Base-by-base conservation (phyloP, 2,329 filamentous ascomycete genomes). In the Venturia nashicola region DNA sequence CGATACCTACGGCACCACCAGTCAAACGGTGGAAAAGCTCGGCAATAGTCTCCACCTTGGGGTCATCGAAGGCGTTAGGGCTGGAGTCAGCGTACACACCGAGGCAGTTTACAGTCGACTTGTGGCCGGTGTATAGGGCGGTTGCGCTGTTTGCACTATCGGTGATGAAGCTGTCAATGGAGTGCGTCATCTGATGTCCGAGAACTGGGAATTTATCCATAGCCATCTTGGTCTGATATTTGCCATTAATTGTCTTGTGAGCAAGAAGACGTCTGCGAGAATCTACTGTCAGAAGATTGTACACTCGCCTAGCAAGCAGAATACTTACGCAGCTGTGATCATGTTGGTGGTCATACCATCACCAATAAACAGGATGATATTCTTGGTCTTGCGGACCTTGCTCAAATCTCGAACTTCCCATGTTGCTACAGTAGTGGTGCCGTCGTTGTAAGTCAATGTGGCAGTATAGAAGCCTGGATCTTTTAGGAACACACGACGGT, bases 111-210 rank as follows among this genome's bases (percentile, higher is more conserved):
- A 93, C 89, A 0, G 85, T 88, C 70, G 84, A 88, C 81, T 94
- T 94, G 79, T 94, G 90, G 42, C 90, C 90, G 32, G 83, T 86
- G 77, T 93, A 94, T 20, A 94, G 79, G 18, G 90, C 88, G 54
- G 87, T 90, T 4, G 90, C 90, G 5, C 87, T 91, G 77, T 94
- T 94, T 75, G 90, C 90, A 66, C 87, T 90, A 74, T 94, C 90
- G 44, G 90, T 94, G 72, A 94, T 93, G 80, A 89, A 93, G 61
- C 81, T 86, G 76, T 93, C 89, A 71, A 94, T 84, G 1, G 89
- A 92, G 76, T 93, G 89, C 12, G 90, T 92, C 82, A 94, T 93
- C 76, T 93, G 90, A 74, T 95, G 90, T 23, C 90, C 90, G 12
- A 93, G 72, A n/a, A 92, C 83, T 2, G 90, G 90, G 76, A 94